A percentile compares a stretch with the other conserved stretches of the same genome.
Conservation (phyloP, 2,329 filamentous ascomycete species). For the Coniella lustricola region DNA sequence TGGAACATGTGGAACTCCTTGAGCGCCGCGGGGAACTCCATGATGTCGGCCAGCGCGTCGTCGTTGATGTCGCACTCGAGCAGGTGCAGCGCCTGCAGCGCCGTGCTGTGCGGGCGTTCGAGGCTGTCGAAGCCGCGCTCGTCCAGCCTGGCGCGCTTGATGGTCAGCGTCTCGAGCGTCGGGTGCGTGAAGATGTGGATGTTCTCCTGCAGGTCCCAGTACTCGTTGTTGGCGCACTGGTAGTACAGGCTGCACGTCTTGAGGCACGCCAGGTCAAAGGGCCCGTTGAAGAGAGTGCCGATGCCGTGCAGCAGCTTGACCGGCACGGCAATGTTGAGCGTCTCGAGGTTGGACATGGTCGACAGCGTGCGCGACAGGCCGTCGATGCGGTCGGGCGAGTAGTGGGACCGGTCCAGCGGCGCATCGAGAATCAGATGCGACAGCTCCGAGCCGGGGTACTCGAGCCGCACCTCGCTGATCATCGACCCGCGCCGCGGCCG, state of each 20-base stretch:
- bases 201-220: slow-evolving; percentile 45
- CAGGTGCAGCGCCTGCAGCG: slow-evolving; percentile 35
- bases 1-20: slow-evolving; percentile 43
- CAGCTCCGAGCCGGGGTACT: slow-evolving; percentile 37
- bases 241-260: slow-evolving; percentile 41
- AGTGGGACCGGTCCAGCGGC: slow-evolving; percentile 28
- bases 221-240: slow-evolving; percentile 34
- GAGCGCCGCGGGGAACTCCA: slow-evolving; percentile 37
- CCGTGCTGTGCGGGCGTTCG: slow-evolving; percentile 40
- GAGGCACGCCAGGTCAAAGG: slow-evolving; percentile 42
- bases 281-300: slow-evolving; percentile 42
- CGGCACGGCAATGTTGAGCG: slow-evolving; percentile 38
- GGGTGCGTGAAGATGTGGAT: slow-evolving; percentile 46
- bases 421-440: slow-evolving; percentile 33
- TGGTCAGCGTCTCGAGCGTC: slow-evolving; percentile 38
- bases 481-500: slow-evolving; percentile 40
- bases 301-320: slow-evolving; percentile 37
- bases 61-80: slow-evolving; percentile 46
- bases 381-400: slow-evolving; percentile 30
- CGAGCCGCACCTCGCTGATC: slow-evolving; percentile 38
- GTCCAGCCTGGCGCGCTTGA: slow-evolving; percentile 38
- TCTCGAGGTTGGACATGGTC: slow-evolving; percentile 43
- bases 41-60: slow-evolving; percentile 32
- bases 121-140: slow-evolving; percentile 40
- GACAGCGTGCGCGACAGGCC: slow-evolving; percentile 39